phyloP scores from a whole-genome alignment of 2,329 filamentous ascomycete species.

The Aspergillus ruber region DNA sequence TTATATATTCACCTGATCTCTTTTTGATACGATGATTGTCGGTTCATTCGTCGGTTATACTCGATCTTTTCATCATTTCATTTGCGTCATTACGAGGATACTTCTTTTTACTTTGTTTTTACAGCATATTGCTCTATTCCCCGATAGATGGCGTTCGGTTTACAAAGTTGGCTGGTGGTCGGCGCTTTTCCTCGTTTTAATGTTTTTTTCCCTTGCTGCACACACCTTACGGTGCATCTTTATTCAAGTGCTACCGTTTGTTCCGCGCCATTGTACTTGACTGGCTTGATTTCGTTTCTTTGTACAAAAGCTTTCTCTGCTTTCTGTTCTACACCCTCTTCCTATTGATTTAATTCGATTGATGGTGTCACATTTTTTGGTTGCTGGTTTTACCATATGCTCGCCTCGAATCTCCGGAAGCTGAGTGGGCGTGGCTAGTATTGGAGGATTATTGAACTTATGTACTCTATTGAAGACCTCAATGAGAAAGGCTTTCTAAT shows the following conservation, averaged over 20 bases:
- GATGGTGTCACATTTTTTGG: slow-evolving; percentile 8
- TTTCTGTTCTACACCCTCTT: slow-evolving; percentile 1
- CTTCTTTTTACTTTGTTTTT: slow-evolving; percentile 17
- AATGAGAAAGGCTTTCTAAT: slow-evolving; percentile 6
- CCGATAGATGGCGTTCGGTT: slow-evolving; percentile 36
- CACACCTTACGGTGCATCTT: slow-evolving; percentile 5
- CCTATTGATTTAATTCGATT: slow-evolving; percentile 3
- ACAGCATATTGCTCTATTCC: slow-evolving; percentile 26
- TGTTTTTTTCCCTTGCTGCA: slow-evolving; percentile 9
- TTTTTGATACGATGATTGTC: slow-evolving; percentile 21
- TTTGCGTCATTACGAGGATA: slow-evolving; percentile 13
- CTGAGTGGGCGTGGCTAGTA: slow-evolving; percentile 2
- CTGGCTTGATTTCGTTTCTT: slow-evolving; percentile 8
- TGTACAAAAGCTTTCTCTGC: slow-evolving; percentile 28
- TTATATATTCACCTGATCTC: slow-evolving; percentile 21
- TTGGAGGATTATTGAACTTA: slow-evolving; percentile 12
- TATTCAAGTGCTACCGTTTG: slow-evolving; percentile 7
- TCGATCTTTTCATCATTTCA: slow-evolving; percentile 24
- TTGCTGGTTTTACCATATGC: slow-evolving; percentile 2
- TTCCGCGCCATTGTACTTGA: slow-evolving; percentile 4
- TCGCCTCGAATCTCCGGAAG: background rate
- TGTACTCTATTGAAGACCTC: slow-evolving; percentile 23
- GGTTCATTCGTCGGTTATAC: slow-evolving; percentile 11
- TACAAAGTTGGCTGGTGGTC: slow-evolving; percentile 25
- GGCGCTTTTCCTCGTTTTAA: slow-evolving; percentile 20